phyloP scores from a whole-genome alignment of 306 rosid genomes.

The Nissolia schottii region DNA sequence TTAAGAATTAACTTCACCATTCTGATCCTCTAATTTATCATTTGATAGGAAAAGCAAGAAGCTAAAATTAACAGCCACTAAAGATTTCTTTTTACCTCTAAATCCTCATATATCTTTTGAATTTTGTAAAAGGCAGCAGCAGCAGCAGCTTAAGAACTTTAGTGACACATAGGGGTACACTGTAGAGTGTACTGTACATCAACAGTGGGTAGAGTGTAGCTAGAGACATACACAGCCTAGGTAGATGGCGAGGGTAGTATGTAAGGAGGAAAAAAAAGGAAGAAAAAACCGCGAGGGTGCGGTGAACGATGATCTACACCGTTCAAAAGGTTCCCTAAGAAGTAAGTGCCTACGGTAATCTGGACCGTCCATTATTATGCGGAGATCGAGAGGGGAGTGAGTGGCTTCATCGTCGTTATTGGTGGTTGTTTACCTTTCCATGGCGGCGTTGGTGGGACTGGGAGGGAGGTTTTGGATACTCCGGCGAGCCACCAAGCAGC shows the following conservation, averaged over 20 bases:
- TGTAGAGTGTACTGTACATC: neutral
- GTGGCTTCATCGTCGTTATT: neutral
- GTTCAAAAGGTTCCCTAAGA: neutral
- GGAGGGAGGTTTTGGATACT: slow-evolving; percentile 4
- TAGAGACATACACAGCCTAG: neutral
- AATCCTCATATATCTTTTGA: neutral
- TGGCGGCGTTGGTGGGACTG: slow-evolving; percentile 8
- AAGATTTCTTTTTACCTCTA: neutral
- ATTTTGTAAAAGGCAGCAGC: neutral
- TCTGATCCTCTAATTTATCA: neutral
- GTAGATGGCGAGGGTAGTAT: neutral
- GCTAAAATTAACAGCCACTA: too few relatives aligned
- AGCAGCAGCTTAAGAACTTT: neutral
- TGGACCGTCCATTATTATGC: neutral
- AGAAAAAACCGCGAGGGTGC: neutral
- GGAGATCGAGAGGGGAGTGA: neutral
- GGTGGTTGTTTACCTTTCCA: slow-evolving; percentile 17
- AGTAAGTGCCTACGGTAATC: neutral
- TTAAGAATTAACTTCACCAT: neutral
- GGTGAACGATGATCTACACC: neutral
- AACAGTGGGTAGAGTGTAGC: neutral
- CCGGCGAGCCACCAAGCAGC: slow-evolving; percentile 51
- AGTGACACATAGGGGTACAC: neutral
- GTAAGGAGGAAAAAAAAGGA: neutral
- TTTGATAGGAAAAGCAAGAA: neutral